Percentiles rank a stretch among this genome's conserved stretches.
Conservation (phyloP, 345 rosid genomes). For the Eucalyptus sp. region DNA sequence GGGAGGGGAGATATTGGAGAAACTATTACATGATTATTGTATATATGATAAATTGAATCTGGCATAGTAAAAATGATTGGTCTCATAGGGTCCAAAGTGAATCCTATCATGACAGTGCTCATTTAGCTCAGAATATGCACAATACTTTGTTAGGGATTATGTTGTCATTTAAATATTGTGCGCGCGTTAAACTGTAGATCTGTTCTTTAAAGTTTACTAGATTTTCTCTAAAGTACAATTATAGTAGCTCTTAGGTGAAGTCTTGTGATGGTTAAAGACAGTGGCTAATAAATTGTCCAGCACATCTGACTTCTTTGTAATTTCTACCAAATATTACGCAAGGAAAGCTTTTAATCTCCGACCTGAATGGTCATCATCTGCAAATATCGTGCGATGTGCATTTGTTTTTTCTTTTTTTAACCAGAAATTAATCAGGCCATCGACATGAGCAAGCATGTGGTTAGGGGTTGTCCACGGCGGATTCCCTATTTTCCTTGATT, state of each 20-base stretch:
- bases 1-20: not conserved
- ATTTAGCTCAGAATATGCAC: not conserved
- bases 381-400: not conserved
- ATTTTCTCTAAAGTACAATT: too few species aligned
- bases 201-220: not conserved
- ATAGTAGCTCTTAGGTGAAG: not conserved
- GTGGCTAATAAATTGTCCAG: not conserved
- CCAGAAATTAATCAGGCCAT: accelerated
- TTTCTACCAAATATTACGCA: not conserved
- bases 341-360: not conserved
- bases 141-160: not conserved
- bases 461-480: too few species aligned
- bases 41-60: not conserved
- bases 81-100: not conserved
- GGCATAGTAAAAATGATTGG: not conserved
- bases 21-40: not conserved
- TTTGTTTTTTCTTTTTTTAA: not conserved
- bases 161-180: not conserved
- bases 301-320: not conserved
- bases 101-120: not conserved
- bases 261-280: not conserved
- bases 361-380: not conserved
- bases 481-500: too few species aligned
- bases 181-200: too few species aligned
- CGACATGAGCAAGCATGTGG: not conserved